A percentile compares a stretch with the other conserved stretches of the same genome.
phyloP scores from a whole-genome alignment of 2,329 filamentous ascomycete genomes.

The Penicillium sclerotiorum region DNA sequence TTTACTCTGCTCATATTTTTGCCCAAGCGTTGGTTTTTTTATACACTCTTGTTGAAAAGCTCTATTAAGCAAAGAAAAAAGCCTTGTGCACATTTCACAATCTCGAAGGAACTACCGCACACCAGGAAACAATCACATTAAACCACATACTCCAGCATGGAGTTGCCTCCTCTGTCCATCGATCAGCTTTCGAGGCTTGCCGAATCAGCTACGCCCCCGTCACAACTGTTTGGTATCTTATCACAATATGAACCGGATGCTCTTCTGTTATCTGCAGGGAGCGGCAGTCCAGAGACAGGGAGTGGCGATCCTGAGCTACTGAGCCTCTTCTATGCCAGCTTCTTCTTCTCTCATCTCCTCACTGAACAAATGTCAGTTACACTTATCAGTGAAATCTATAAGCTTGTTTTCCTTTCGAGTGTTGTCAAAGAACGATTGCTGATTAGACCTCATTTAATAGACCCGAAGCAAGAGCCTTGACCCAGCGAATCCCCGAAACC shows the following conservation, averaged over 20 bases:
- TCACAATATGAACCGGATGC: conserved; percentile 40
- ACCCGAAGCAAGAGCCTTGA: conserved; percentile 44
- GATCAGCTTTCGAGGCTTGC: conserved; percentile 35
- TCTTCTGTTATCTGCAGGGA: conserved; percentile 30
- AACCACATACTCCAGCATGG: conserved; percentile 28
- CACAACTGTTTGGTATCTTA: conserved; percentile 39
- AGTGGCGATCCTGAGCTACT: conserved; percentile 32
- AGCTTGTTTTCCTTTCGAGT: not conserved
- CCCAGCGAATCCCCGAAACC: conserved; percentile 36
- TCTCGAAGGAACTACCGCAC: not conserved
- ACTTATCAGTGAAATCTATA: not conserved
- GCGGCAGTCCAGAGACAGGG: conserved; percentile 11
- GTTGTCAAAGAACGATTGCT: not conserved
- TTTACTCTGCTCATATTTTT: conserved; percentile 3
- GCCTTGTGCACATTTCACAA: too few relatives aligned
- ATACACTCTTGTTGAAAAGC: too few relatives aligned
- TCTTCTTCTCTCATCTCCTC: conserved; percentile 44
- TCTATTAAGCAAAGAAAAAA: too few relatives aligned
- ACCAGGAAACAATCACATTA: too few relatives aligned
- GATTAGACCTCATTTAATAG: conserved; percentile 21
- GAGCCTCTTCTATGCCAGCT: conserved; percentile 42
- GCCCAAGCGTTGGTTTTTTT: too few relatives aligned
- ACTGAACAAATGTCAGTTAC: conserved; percentile 41
- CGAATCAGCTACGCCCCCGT: conserved; percentile 30
- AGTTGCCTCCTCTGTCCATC: conserved; percentile 31